These are phyloP conservation scores for Chaetoscypha palmicola DNA, from an alignment of 2,329 filamentous ascomycete genomes.

Conservation along the genomic window DNA sequence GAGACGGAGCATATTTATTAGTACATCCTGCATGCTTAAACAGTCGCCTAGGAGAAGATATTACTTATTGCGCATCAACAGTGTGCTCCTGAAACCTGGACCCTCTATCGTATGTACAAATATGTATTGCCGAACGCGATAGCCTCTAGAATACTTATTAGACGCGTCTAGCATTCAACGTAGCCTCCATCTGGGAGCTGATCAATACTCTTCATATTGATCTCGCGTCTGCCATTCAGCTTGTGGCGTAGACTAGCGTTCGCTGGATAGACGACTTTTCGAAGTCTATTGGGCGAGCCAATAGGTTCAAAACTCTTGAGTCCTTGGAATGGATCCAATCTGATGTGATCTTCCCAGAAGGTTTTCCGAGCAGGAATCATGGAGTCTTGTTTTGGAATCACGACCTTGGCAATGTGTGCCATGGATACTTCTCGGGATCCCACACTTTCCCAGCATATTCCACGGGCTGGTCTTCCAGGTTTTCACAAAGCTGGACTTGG, in stretches of 20 bases:
- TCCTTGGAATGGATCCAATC: constrained; percentile 37
- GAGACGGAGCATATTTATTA: no score
- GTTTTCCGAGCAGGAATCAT: constrained; percentile 35
- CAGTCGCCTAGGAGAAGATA: no score
- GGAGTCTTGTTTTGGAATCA: constrained; percentile 36
- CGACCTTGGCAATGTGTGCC: constrained; percentile 38
- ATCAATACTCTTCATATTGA: constrained; percentile 33
- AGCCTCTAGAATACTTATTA: no score
- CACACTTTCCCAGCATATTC: constrained; percentile 38
- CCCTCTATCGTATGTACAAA: background rate
- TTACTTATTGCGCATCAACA: no score
- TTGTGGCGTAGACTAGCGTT: constrained; percentile 32
- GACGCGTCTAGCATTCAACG: constrained; percentile 2
- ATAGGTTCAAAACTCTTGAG: constrained; percentile 36
- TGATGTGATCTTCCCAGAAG: constrained; percentile 39
- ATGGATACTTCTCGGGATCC: constrained; percentile 41
- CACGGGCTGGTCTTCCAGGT: constrained; percentile 40
- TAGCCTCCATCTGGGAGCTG: constrained; percentile 30
- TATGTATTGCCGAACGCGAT: background rate
- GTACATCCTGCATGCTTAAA: no score
- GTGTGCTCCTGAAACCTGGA: no score
- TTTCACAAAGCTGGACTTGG: constrained; percentile 40
- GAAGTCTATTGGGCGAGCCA: constrained; percentile 34
- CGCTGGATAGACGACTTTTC: constrained; percentile 34
- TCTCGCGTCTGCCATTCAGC: constrained; percentile 34